Conservation (phyloP, 129 eudicot species). For the Tagetes erecta region DNA sequence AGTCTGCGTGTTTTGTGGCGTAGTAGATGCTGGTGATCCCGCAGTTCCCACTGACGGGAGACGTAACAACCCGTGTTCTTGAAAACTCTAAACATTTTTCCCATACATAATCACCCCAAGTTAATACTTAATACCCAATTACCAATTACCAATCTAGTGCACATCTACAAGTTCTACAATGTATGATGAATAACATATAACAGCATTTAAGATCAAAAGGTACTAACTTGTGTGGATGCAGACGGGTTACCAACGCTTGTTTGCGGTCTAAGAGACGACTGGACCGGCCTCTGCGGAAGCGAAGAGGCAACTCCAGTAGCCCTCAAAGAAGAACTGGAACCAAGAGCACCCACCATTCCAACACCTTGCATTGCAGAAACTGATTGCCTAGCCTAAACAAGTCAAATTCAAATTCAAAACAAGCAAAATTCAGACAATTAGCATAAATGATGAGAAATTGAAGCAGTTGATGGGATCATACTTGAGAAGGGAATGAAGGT, state of each 20-base stretch:
- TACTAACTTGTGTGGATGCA: constrained; percentile 64
- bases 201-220: background rate
- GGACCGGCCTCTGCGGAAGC: constrained; percentile 66
- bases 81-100: constrained; percentile 57
- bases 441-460: background rate
- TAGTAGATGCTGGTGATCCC: constrained; percentile 49
- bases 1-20: constrained; percentile 56
- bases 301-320: constrained; percentile 51
- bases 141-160: background rate
- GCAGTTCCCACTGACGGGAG: constrained; percentile 57
- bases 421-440: background rate
- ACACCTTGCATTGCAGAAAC: constrained; percentile 55
- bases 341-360: constrained; percentile 70
- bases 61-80: constrained; percentile 70
- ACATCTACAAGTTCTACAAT: background rate
- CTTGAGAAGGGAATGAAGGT: constrained; percentile 33
- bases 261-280: constrained; percentile 67
- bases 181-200: background rate
- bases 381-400: constrained; percentile 51
- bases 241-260: constrained; percentile 46
- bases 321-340: constrained; percentile 60
- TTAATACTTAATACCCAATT: background rate
- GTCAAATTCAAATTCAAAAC: background rate
- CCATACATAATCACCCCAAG: background rate
- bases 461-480: no score